A percentile compares a stretch with the other conserved stretches of the same genome.
phyloP scores from a whole-genome alignment of 768 basidiomycete species.

The Tricholoma terreum region DNA sequence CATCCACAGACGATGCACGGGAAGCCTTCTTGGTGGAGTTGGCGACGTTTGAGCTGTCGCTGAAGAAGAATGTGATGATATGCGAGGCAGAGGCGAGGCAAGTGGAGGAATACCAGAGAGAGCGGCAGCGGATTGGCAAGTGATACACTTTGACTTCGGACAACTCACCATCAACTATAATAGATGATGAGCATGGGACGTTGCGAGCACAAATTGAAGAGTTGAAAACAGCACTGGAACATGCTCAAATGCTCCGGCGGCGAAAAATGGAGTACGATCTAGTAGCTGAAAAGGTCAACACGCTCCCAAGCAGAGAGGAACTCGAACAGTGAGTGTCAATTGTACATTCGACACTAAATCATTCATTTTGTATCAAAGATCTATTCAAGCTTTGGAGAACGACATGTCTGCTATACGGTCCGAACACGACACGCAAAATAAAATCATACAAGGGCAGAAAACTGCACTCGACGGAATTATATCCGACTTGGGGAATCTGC shows the following conservation, averaged over 20 bases:
- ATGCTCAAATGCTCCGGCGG: conserved; percentile 71
- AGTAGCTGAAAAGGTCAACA: conserved; percentile 80
- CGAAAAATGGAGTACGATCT: conserved; percentile 87
- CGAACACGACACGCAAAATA: conserved; percentile 73
- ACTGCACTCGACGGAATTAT: conserved; percentile 64
- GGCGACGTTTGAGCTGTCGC: conserved; percentile 66
- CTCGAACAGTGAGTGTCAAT: conserved; percentile 60
- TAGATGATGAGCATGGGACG: conserved; percentile 70
- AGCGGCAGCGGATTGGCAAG: conserved; percentile 69
- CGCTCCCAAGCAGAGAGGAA: conserved; percentile 72
- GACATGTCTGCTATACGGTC: conserved; percentile 73
- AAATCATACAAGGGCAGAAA: conserved; percentile 66
- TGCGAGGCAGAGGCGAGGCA: conserved; percentile 85
- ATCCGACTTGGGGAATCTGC: conserved; percentile 54
- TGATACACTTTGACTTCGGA: conserved; percentile 7
- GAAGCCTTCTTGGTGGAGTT: conserved; percentile 80
- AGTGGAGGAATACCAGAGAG: conserved; percentile 79
- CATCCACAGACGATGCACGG: conserved; percentile 60
- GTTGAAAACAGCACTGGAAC: conserved; percentile 71
- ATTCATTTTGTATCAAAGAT: conserved; percentile 34
- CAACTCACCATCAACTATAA: not conserved
- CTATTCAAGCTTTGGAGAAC: conserved; percentile 66
- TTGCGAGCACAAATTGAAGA: conserved; percentile 71
- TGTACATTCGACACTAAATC: not conserved
- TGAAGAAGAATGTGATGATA: conserved; percentile 79